Conservation (phyloP, 2,329 filamentous ascomycete species). For the Neopestalotiopsis sp. region DNA sequence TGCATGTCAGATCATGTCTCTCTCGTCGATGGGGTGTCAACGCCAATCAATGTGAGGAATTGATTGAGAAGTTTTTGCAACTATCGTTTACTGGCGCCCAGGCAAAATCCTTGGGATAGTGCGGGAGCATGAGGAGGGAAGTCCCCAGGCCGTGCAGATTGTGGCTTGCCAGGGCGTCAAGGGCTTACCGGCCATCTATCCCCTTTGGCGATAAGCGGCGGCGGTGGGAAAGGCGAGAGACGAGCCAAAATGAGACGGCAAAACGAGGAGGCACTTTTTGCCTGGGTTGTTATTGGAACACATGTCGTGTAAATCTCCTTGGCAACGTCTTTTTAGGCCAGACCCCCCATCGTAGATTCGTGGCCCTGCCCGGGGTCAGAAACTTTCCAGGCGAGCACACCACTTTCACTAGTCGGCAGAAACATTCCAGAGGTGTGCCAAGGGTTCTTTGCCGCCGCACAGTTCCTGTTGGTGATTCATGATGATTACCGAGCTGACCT, state of each 20-base stretch:
- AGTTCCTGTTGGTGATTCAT: neutral
- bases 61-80: neutral
- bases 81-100: neutral
- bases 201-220: conserved; percentile 12
- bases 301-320: conserved; percentile 9
- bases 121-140: neutral
- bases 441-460: neutral
- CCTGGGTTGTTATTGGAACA: conserved; percentile 7
- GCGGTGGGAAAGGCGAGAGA: too few relatives aligned
- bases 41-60: neutral
- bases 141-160: conserved; percentile 3
- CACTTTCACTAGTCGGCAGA: neutral
- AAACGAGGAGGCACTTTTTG: neutral
- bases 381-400: neutral
- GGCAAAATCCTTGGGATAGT: neutral
- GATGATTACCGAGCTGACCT: neutral
- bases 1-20: conserved; percentile 15
- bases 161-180: neutral
- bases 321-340: conserved; percentile 11
- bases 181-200: conserved; percentile 4
- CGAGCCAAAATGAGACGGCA: too few relatives aligned
- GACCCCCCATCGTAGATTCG: neutral
- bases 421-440: neutral
- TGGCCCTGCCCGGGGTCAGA: neutral
- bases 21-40: neutral